A percentile compares a stretch with the other conserved stretches of the same genome.
Evolutionary conservation across 2,329 filamentous ascomycete species (phyloP).

Genomic region (Aspergillus texensis): DNA sequence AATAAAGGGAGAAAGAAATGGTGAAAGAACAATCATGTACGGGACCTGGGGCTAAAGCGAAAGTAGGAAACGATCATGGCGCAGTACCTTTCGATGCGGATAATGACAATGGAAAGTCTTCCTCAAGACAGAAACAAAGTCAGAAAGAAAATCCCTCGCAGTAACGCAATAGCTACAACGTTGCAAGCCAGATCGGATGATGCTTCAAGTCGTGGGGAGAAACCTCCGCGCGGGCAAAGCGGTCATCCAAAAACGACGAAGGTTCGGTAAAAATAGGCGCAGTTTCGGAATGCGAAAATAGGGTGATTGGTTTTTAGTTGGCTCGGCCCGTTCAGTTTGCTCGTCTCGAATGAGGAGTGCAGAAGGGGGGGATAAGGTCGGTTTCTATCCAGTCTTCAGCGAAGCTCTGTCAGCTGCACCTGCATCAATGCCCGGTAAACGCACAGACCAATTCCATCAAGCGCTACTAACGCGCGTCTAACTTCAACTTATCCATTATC

Average conservation of each 20-base stretch:
- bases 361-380: neutral
- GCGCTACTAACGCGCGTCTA: neutral
- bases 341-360: neutral
- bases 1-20: conserved; percentile 5
- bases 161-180: neutral
- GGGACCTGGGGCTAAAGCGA: neutral
- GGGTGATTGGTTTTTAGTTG: neutral
- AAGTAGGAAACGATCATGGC: conserved; percentile 6
- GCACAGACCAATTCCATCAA: neutral
- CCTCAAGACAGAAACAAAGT: neutral
- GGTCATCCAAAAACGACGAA: neutral
- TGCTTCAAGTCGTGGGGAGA: neutral
- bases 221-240: neutral
- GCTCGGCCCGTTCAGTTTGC: neutral
- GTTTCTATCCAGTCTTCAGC: neutral
- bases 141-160: neutral
- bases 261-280: neutral
- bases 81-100: conserved; percentile 17
- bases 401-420: conserved; percentile 1
- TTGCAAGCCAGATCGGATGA: neutral
- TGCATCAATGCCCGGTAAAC: neutral
- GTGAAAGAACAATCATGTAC: neutral
- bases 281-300: neutral
- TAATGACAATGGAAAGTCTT: neutral
- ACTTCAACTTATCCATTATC: neutral